A percentile compares a stretch with the other conserved stretches of the same genome.
Evolutionary conservation across 106 monocot species (phyloP).

Genomic region (Acorus calamus): DNA sequence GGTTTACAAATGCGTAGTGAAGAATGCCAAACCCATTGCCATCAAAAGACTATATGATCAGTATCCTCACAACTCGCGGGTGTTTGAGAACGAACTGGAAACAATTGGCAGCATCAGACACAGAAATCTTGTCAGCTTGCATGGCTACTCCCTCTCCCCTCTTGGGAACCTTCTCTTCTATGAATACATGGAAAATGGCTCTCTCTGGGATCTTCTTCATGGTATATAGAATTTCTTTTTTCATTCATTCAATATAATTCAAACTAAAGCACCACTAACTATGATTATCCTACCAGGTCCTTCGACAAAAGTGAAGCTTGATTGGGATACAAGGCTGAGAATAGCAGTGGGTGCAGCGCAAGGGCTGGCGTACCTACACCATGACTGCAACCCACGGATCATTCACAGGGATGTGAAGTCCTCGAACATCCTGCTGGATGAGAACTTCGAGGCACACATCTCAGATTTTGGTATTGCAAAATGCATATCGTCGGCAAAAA

Average conservation of each 20-base stretch:
- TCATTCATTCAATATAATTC: background rate
- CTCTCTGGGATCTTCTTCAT: slow-evolving; percentile 99
- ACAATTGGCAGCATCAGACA: slow-evolving; percentile 93
- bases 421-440: slow-evolving; percentile 91
- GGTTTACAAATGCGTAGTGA: slow-evolving; percentile 75
- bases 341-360: slow-evolving; percentile 94
- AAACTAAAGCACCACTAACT: background rate
- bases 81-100: slow-evolving; percentile 87
- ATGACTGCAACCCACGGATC: slow-evolving; percentile 86
- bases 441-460: slow-evolving; percentile 80
- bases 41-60: slow-evolving; percentile 71
- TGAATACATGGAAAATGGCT: slow-evolving; percentile 99
- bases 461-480: slow-evolving; percentile 97
- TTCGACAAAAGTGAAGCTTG: slow-evolving; percentile 88
- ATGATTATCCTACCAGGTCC: slow-evolving; percentile 28
- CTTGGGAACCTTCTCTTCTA: slow-evolving; percentile 96
- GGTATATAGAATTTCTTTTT: slow-evolving; percentile 19
- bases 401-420: slow-evolving; percentile 95
- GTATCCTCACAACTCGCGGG: slow-evolving; percentile 51
- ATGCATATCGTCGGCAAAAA: slow-evolving; percentile 58
- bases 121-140: slow-evolving; percentile 83
- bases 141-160: slow-evolving; percentile 86
- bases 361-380: slow-evolving; percentile 88
- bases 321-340: slow-evolving; percentile 88
- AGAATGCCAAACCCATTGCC: slow-evolving; percentile 73